Evolutionary conservation across 257 asterid genomes (phyloP), one percentile per base, ranked within the genome.

Genomic region (Fraxinus pennsylvanica): DNA sequence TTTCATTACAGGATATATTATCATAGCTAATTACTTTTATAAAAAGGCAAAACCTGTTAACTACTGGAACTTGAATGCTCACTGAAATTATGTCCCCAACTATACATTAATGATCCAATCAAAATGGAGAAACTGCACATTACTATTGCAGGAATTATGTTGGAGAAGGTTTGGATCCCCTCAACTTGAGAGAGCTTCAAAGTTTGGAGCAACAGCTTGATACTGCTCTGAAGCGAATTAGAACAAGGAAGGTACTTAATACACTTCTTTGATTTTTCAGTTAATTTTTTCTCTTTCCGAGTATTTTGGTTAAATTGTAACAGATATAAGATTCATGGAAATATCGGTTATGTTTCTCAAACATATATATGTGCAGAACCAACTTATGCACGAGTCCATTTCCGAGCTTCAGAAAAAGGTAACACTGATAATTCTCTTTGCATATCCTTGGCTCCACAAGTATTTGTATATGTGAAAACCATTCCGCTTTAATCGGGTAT

Each of bases 351-450:
- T 68, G 25, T 9, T 68, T 45, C n/a, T 54, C 61, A 30, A 29
- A 75, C n/a, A 6, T 30, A n/a, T 4, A 15, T 13, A 5, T 29
- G 33, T 39, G 84, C 96, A 92, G 98, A 91, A 92, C 83, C 98
- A 93, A 80, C 84, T 85, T 9, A 91, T 93, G 98, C 84, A 86
- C n/a, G 92, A 91, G 80, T 87, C 97, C 54, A 82, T 93, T 84
- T 86, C 94, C 45, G 86, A 87, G 81, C 97, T 88, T 75, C 97
- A 89, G 72, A 93, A 90, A 57, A 89, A 88, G 98, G 98, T 93
- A 79, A 74, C 1, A 5, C 41, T 12, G 4, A 27, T 25, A 6
- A 38, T 22, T 17, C 30, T 69, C 63, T 14, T 52, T 52, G n/a
- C 22, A 52, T 5, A 52, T 14, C 25, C 63, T 17, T 52, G 4